These are phyloP conservation scores for Boletellus sp. DNA, from an alignment of 1,284 basidiomycete genomes.

Conservation along the genomic window DNA sequence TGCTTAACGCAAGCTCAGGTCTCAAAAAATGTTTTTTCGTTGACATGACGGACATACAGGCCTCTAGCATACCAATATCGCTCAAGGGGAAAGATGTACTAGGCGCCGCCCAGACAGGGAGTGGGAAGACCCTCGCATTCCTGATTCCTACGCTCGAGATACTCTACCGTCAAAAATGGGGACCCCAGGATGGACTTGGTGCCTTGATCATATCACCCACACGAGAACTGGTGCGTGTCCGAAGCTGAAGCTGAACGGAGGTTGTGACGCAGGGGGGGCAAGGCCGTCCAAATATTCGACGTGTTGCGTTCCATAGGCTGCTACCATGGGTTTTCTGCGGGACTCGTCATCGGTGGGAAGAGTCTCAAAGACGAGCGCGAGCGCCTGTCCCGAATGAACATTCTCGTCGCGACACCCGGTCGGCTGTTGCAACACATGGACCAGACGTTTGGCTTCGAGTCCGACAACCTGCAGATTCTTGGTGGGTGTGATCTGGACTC, in stretches of 20 bases:
- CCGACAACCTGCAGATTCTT: slow-evolving; percentile 87
- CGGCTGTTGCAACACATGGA: slow-evolving; percentile 97
- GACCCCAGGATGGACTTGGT: slow-evolving; percentile 81
- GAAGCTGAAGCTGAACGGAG: background rate
- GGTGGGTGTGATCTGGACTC: slow-evolving; percentile 45
- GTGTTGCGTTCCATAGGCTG: slow-evolving; percentile 90
- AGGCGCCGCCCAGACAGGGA: slow-evolving; percentile 78
- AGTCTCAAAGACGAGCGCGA: slow-evolving; percentile 92
- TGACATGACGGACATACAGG: slow-evolving; percentile 83
- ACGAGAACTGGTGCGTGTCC: slow-evolving; percentile 74
- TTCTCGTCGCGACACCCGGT: slow-evolving; percentile 95
- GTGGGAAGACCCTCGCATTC: slow-evolving; percentile 83
- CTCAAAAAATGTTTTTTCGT: slow-evolving; percentile 84
- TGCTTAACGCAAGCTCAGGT: slow-evolving; percentile 40
- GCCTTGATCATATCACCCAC: slow-evolving; percentile 95
- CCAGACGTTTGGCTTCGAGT: slow-evolving; percentile 93
- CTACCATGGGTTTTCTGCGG: slow-evolving; percentile 90
- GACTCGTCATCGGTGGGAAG: slow-evolving; percentile 95
- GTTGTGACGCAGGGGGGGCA: slow-evolving; percentile 6
- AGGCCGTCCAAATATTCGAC: slow-evolving; percentile 97
- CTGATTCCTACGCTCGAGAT: slow-evolving; percentile 76
- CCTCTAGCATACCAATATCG: slow-evolving; percentile 58
- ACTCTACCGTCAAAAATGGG: slow-evolving; percentile 75
- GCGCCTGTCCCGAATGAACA: slow-evolving; percentile 90
- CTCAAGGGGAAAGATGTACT: slow-evolving; percentile 70